A percentile compares a stretch with the other conserved stretches of the same genome.
Evolutionary conservation across 2,329 filamentous ascomycete genomes (phyloP).

Genomic region (Clarireedia monteithiana): DNA sequence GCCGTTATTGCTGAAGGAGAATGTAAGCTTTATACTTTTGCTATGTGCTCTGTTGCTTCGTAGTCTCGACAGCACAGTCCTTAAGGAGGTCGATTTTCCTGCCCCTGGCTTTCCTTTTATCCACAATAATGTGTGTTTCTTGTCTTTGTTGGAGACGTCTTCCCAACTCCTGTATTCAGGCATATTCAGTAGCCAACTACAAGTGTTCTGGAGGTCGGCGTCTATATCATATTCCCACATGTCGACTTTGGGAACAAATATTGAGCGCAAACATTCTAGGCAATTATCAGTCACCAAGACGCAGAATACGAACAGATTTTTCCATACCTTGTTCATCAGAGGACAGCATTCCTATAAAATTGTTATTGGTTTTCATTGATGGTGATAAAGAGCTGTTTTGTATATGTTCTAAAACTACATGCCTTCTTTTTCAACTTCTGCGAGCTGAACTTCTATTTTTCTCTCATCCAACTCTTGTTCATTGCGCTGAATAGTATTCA

Average conservation of each 20-base stretch:
- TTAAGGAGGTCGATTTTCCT: constrained; percentile 38
- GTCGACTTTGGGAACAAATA: not conserved
- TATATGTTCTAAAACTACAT: not conserved
- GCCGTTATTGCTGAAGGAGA: no score
- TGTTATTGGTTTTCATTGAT: no score
- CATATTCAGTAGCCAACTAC: constrained; percentile 32
- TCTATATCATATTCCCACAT: constrained; percentile 28
- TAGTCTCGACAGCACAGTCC: constrained; percentile 9
- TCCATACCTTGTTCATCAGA: no score
- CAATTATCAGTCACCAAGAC: not conserved
- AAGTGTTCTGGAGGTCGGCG: constrained; percentile 32
- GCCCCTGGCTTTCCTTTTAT: constrained; percentile 38
- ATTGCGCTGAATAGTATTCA: not conserved
- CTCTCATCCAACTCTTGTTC: not conserved
- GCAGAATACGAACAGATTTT: no score
- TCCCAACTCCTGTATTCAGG: constrained; percentile 32
- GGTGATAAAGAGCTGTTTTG: not conserved
- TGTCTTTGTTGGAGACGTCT: constrained; percentile 14
- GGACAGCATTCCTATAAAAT: no score
- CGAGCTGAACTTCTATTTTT: no score
- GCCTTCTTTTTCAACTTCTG: not conserved
- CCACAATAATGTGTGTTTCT: constrained; percentile 35
- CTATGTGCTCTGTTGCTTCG: no score
- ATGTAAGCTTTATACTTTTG: no score
- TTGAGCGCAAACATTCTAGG: not conserved